These are phyloP conservation scores for Acidiella bohemica DNA, from an alignment of 495 filamentous ascomycete species.

Conservation along the genomic window DNA sequence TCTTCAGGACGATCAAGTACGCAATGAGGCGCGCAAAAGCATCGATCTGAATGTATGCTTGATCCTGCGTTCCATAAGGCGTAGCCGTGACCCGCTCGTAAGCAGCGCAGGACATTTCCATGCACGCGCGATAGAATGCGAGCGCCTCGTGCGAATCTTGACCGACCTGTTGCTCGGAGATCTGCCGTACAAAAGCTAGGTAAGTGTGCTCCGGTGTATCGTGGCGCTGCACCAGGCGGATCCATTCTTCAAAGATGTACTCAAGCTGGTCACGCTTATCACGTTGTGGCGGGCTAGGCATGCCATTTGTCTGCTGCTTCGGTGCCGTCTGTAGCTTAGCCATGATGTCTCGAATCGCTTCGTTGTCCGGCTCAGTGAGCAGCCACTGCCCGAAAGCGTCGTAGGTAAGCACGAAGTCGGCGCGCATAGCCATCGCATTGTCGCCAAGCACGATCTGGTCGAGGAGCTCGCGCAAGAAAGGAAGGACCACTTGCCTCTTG, in stretches of 20 bases:
- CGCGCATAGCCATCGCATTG: slow-evolving; percentile 57
- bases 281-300: slow-evolving; percentile 22
- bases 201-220: slow-evolving; percentile 56
- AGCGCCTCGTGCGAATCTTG: slow-evolving; percentile 57
- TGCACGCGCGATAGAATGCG: slow-evolving; percentile 65
- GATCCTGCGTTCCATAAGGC: slow-evolving; percentile 43
- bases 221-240: slow-evolving; percentile 62
- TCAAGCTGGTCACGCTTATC: slow-evolving; percentile 66
- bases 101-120: slow-evolving; percentile 62
- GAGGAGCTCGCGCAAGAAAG: slow-evolving; percentile 62
- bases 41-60: slow-evolving; percentile 65
- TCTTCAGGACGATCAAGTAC: slow-evolving; percentile 53
- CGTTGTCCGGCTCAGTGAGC: slow-evolving; percentile 51
- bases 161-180: slow-evolving; percentile 59
- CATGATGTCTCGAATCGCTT: slow-evolving; percentile 53
- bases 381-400: slow-evolving; percentile 77
- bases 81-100: slow-evolving; percentile 53
- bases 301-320: slow-evolving; percentile 12
- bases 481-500: slow-evolving; percentile 53
- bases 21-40: slow-evolving; percentile 75
- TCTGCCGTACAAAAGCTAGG: slow-evolving; percentile 68
- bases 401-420: slow-evolving; percentile 70
- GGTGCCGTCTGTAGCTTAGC: slow-evolving; percentile 46
- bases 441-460: slow-evolving; percentile 66
- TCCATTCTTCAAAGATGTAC: slow-evolving; percentile 92